Base-by-base conservation (phyloP, 2,329 filamentous ascomycete genomes). In the Botrytis porri region DNA sequence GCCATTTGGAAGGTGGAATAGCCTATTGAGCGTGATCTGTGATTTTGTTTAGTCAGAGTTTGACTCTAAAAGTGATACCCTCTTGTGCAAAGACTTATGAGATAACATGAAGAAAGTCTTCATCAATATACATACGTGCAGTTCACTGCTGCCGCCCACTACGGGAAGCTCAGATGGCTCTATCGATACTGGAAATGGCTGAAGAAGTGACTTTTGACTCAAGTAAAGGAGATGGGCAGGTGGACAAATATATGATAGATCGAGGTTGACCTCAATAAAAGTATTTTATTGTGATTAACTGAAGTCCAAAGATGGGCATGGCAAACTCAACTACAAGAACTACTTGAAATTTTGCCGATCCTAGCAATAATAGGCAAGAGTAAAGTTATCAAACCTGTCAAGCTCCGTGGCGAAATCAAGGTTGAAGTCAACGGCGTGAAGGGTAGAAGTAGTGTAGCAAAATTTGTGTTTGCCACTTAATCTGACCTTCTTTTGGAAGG, bases 1-100 rank as follows among this genome's bases (percentile, higher is more conserved):
- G 29, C 87, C 86, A 78, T 86, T 85, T 16, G 83, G 79, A 41
- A 85, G 81, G 4, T 80, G 75, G 20, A 86, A 75, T 5, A 88
- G 80, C 45, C 84, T 79, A 48, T 85, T 80, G 45, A 85, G 83
- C 22, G 82, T 77, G 18, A 87, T 79, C 86, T 88, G 63, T 57
- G 57, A 22, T 60, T 67, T 32, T 12, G 20, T 41, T 35, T 10
- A 66, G 51, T 72, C 43, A 72, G 61, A 32, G 22, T 10, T 37
- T 51, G 41, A 29, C 22, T 41, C 32, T 41, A 7, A 39, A 67
- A 63, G n/a, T 32, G n/a, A 51, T 18, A 25, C 29, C 16, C 54
- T 14, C 18, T 51, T 14, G n/a, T 67, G 37, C 10, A 18, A 57
- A 57, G 37, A 67, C n/a, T n/a, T 41, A 32, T 41, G 48, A 41